Percentiles rank a stretch among this genome's conserved stretches.
Evolutionary conservation across 164 flowering plant genomes (phyloP).

Genomic region (Kalanchoe fedtschenkoi): DNA sequence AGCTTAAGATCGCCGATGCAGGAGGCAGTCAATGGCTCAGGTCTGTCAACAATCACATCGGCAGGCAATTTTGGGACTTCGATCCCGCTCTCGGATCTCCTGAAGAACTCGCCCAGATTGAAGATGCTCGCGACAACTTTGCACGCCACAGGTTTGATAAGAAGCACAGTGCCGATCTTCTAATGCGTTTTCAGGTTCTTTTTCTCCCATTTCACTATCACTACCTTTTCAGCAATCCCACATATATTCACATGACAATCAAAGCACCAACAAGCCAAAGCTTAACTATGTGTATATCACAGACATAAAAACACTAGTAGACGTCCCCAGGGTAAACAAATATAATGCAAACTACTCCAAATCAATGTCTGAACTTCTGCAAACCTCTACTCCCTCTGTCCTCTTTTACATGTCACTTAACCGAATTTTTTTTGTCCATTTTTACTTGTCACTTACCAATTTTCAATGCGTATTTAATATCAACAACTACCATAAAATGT

Average conservation of each 20-base stretch:
- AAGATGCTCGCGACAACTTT: conserved; percentile 47
- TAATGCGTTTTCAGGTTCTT: conserved; percentile 74
- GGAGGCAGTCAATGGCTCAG: conserved; percentile 71
- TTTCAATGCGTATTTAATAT: too few species aligned
- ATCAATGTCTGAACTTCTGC: too few species aligned
- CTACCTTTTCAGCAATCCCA: too few species aligned
- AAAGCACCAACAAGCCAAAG: too few species aligned
- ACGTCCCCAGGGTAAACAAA: too few species aligned
- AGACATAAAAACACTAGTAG: too few species aligned
- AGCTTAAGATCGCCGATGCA: conserved; percentile 61
- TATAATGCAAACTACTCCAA: too few species aligned
- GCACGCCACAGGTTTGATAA: conserved; percentile 31
- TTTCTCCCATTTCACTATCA: not conserved
- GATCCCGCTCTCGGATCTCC: conserved; percentile 52
- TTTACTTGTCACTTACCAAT: too few species aligned
- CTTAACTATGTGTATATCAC: not conserved
- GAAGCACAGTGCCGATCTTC: conserved; percentile 80
- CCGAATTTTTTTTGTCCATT: too few species aligned
- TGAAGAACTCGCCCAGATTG: conserved; percentile 40
- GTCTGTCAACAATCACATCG: conserved; percentile 56
- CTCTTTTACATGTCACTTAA: too few species aligned
- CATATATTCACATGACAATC: not conserved
- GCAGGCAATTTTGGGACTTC: conserved; percentile 88
- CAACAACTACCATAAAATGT: too few species aligned
- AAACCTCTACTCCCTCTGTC: too few species aligned